Percentiles rank a stretch among this genome's conserved stretches.
phyloP scores from a whole-genome alignment of 208 protist species.

The Eutreptiella sp. region DNA sequence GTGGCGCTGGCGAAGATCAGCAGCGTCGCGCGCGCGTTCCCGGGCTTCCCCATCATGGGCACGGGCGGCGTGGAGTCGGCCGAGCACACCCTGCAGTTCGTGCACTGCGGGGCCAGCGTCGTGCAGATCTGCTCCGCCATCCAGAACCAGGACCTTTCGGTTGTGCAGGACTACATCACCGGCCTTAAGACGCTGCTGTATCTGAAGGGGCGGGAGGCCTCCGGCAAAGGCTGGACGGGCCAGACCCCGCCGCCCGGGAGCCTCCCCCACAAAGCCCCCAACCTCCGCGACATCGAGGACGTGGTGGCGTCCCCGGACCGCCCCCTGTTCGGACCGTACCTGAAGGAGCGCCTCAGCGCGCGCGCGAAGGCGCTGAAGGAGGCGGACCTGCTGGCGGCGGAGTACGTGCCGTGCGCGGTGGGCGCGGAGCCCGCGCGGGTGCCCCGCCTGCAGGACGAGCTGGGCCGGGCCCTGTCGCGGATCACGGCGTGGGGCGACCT shows the following conservation, averaged over 20 bases:
- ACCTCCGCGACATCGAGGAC: constrained; percentile 8
- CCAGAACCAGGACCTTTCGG: constrained; percentile 75
- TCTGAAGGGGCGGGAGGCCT: constrained; percentile 46
- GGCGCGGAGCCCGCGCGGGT: too few species aligned
- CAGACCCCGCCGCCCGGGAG: constrained; percentile 45
- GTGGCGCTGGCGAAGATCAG: constrained; percentile 51
- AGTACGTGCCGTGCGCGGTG: background rate
- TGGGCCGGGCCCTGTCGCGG: constrained; percentile 41
- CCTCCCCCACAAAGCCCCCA: background rate
- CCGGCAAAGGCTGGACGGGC: constrained; percentile 43
- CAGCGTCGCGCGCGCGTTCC: constrained; percentile 42
- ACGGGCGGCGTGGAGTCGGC: constrained; percentile 52
- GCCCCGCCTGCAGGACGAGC: constrained; percentile 34
- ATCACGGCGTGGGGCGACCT: constrained; percentile 54
- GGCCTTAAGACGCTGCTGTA: constrained; percentile 59
- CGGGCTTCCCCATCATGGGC: constrained; percentile 66
- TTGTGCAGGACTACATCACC: constrained; percentile 66
- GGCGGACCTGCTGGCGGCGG: too few species aligned
- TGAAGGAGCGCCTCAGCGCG: constrained; percentile 17
- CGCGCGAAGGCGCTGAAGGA: background rate
- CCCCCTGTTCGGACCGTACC: constrained; percentile 42
- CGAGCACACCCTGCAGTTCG: constrained; percentile 59
- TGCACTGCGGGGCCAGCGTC: constrained; percentile 63
- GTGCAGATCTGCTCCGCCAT: constrained; percentile 68
- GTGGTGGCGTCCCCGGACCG: constrained; percentile 15